phyloP scores from a whole-genome alignment of 805 yeast species.

The Candida rishiriensis region DNA sequence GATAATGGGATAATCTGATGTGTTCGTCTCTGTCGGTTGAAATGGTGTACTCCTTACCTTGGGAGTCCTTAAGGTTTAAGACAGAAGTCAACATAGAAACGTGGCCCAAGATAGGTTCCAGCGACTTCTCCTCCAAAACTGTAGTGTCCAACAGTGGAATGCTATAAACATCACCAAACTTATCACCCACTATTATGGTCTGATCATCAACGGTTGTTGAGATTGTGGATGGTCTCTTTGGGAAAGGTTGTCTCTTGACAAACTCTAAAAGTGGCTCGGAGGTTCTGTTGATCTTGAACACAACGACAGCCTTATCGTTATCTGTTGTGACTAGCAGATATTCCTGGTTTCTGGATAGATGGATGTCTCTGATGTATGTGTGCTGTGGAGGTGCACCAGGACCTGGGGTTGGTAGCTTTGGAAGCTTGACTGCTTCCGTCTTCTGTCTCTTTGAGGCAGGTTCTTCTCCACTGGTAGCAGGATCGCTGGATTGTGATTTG shows the following conservation, averaged over 20 bases:
- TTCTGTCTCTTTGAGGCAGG: conserved; percentile 26
- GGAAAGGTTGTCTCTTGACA: conserved; percentile 69
- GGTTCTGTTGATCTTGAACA: conserved; percentile 41
- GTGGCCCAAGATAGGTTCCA: conserved; percentile 84
- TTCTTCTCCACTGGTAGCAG: conserved; percentile 2
- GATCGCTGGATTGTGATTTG: conserved; percentile 17
- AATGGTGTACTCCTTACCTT: conserved; percentile 51
- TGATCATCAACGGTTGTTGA: conserved; percentile 49
- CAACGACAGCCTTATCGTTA: conserved; percentile 73
- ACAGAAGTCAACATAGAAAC: conserved; percentile 94
- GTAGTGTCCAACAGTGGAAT: conserved; percentile 39
- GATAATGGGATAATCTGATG: conserved; percentile 76
- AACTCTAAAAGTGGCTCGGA: conserved; percentile 39
- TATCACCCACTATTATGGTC: conserved; percentile 74
- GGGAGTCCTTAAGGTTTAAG: conserved; percentile 35
- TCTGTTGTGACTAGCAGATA: conserved; percentile 69
- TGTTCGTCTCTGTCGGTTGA: conserved; percentile 97
- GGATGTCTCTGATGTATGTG: conserved; percentile 64
- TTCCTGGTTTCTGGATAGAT: conserved; percentile 47
- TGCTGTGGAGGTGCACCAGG: conserved; percentile 65
- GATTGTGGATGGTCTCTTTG: conserved; percentile 90
- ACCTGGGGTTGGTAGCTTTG: conserved; percentile 60
- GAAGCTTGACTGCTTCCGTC: conserved; percentile 30
- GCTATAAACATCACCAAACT: conserved; percentile 90
- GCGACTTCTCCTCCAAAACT: conserved; percentile 36